Conservation (phyloP, 2,329 filamentous ascomycete species). For the Calonectria honghensis region DNA sequence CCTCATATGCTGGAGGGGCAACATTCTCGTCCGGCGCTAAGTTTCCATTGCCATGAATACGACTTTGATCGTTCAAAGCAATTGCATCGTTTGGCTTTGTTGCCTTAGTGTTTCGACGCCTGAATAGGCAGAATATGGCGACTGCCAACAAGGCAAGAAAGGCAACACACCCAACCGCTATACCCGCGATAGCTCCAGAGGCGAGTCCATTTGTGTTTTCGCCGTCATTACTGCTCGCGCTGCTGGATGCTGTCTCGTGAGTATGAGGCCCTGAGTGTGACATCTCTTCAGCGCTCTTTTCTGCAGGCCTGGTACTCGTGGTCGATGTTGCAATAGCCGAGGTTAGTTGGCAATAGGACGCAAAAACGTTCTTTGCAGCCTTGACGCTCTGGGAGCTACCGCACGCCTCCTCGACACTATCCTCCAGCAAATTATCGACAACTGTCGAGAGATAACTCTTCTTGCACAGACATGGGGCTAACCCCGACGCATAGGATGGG, state of each 20-base stretch:
- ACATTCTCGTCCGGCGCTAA: too few species aligned
- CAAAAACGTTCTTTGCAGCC: background rate
- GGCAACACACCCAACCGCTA: background rate
- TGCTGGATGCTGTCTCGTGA: background rate
- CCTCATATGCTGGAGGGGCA: constrained; percentile 16
- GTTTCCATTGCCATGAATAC: background rate
- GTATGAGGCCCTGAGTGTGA: background rate
- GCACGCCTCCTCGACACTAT: background rate
- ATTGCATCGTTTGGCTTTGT: background rate
- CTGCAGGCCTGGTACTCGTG: background rate
- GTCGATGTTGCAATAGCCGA: constrained; percentile 14
- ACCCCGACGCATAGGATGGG: background rate
- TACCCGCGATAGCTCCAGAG: background rate
- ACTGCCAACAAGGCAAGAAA: background rate
- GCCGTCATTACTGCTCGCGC: background rate
- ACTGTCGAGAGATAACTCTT: background rate
- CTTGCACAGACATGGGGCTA: constrained; percentile 13
- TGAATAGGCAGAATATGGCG: background rate
- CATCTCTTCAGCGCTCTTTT: background rate
- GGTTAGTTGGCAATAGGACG: constrained; percentile 7
- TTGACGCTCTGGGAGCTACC: background rate
- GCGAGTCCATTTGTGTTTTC: background rate
- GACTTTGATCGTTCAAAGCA: background rate
- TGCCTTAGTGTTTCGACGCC: background rate
- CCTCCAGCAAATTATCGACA: background rate